These are phyloP conservation scores for Suillus decipiens DNA, from an alignment of 768 basidiomycete species.

Conservation along the genomic window DNA sequence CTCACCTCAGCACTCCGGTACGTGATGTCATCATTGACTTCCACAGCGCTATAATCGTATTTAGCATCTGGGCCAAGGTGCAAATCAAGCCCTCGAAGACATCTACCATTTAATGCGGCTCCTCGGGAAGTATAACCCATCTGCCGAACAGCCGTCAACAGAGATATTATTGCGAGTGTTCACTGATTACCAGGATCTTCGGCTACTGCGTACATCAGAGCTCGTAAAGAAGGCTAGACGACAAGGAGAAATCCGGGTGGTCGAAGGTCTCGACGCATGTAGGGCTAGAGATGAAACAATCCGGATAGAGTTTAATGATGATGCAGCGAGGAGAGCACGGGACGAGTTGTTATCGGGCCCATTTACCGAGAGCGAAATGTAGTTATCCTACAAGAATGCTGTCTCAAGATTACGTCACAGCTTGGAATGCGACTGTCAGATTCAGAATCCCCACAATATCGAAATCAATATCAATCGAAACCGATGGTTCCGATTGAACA, in stretches of 20 bases:
- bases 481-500: neutral
- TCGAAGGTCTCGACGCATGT: conserved; percentile 34
- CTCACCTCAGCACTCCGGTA: conserved; percentile 48
- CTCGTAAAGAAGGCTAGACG: conserved; percentile 38
- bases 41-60: neutral
- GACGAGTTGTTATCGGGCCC: conserved; percentile 9
- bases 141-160: conserved; percentile 25
- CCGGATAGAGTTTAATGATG: conserved; percentile 2
- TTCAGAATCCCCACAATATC: neutral
- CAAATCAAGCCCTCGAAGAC: conserved; percentile 48
- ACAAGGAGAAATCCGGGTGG: conserved; percentile 38
- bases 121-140: conserved; percentile 34
- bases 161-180: conserved; percentile 33
- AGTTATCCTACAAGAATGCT: neutral
- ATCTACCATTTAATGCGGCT: conserved; percentile 37
- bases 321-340: neutral
- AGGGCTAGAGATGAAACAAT: conserved; percentile 30
- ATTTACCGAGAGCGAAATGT: conserved; percentile 15
- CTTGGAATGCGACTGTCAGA: neutral
- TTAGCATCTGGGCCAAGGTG: conserved; percentile 48
- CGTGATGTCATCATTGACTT: conserved; percentile 13
- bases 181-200: conserved; percentile 34
- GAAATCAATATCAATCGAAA: neutral
- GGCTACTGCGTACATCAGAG: conserved; percentile 38
- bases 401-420: neutral